A percentile compares a stretch with the other conserved stretches of the same genome.
Conservation (phyloP, 2,329 filamentous ascomycete species). For the Ophiostoma ulmi region DNA sequence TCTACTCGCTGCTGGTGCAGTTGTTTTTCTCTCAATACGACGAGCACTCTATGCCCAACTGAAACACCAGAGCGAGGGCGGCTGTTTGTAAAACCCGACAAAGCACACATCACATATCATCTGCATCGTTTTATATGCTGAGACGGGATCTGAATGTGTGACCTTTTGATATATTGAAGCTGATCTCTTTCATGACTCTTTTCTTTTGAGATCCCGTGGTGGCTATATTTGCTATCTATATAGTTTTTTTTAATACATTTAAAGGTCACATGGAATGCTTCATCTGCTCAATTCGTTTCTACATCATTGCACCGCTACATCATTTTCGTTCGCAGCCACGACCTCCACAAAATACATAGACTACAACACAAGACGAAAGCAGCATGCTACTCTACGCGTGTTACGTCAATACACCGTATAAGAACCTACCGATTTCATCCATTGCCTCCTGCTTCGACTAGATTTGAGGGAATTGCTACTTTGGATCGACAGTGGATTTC, state of each 20-base stretch:
- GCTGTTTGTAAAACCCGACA: background rate
- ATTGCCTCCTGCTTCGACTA: background rate
- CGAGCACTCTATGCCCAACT: background rate
- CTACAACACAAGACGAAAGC: background rate
- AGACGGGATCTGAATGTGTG: background rate
- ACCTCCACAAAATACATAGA: background rate
- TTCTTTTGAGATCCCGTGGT: too few species aligned
- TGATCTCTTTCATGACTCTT: too few species aligned
- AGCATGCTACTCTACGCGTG: background rate
- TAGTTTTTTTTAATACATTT: background rate
- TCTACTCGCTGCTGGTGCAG: too few species aligned
- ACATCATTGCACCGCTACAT: background rate
- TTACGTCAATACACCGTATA: background rate
- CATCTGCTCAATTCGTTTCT: background rate
- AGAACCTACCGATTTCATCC: background rate
- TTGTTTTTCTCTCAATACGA: too few species aligned
- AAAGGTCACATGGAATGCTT: background rate
- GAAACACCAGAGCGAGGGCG: background rate
- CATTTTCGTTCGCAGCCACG: background rate
- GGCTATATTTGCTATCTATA: too few species aligned
- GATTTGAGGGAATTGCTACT: background rate
- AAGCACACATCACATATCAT: conserved; percentile 1
- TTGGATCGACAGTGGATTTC: too few species aligned
- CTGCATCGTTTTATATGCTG: background rate
- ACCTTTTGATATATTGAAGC: too few species aligned